Evolutionary conservation across 495 filamentous ascomycete genomes (phyloP), one percentile per base, ranked within the genome.

Genomic region (Aspergillus homomorphus): DNA sequence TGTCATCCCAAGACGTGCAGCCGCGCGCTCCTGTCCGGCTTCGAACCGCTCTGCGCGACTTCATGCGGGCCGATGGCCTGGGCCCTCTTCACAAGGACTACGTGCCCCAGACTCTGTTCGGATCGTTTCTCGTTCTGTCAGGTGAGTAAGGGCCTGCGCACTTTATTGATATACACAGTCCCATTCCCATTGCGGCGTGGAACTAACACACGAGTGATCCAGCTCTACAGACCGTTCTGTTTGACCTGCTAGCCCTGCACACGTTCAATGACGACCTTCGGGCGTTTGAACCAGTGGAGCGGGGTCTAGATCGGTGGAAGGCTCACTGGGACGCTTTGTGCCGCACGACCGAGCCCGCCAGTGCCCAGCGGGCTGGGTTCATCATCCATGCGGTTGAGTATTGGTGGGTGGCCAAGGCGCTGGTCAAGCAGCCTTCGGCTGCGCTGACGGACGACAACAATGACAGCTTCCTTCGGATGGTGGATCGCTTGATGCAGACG

Each of bases 371-470:
- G 18, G 8, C 54, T 0, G 54, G 54, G n/a, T 56, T 56, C 44
- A 56, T 56, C 42, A 30, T 50, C 15, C 54, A 56, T 24, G 45
- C n/a, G 16, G 23, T 56, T 12, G 54, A 56, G 43, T 56, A 33
- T 19, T 56, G 54, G 54, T 56, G 54, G 54, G 16, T 56, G 22
- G 54, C 54, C 12, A 56, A 56, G n/a, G 21, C 14, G 9, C 45
- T 56, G 1, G 44, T 50, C 33, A 28, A 16, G 44, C 41, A 41
- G 1, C 54, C 54, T 4, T 20, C 45, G 1, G 45, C 18, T 14
- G 45, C 19, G 2, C 22, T 46, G 19, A 7, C 18, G 18, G 45
- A 20, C 18, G 18, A 46, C 45, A 20, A 9, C 9, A 12, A 23
- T 9, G 19, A 46, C 22, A 23, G 19, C 45, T 46, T 46, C 22